Conservation (phyloP, 306 rosid species). For the Quercus engelmannii region DNA sequence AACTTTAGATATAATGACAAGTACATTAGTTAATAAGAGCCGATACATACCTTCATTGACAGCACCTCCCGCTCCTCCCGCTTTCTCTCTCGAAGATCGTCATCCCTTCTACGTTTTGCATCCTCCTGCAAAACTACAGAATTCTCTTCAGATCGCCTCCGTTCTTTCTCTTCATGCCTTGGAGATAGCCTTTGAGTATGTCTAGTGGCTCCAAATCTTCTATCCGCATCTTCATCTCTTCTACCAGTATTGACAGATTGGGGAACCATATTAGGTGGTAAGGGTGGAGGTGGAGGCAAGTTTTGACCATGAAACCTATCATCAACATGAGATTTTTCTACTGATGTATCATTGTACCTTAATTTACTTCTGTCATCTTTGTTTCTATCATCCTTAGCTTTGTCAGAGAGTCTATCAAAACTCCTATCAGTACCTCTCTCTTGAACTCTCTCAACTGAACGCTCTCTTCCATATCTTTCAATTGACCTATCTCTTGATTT, state of each 20-base stretch:
- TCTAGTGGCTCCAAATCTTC: slow-evolving; percentile 83
- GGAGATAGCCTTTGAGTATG: slow-evolving; percentile 95
- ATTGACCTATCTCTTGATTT: slow-evolving; percentile 81
- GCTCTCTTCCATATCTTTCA: slow-evolving; percentile 91
- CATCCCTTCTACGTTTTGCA: slow-evolving; percentile 85
- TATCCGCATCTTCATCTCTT: slow-evolving; percentile 92
- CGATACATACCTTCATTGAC: slow-evolving; percentile 60
- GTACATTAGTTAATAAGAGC: background rate
- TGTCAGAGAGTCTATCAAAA: slow-evolving; percentile 71
- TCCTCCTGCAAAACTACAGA: slow-evolving; percentile 78
- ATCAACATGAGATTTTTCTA: slow-evolving; percentile 75
- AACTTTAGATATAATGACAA: background rate
- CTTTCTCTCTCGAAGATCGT: slow-evolving; percentile 91
- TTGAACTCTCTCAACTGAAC: slow-evolving; percentile 79
- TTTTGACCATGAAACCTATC: slow-evolving; percentile 91
- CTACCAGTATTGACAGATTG: slow-evolving; percentile 82
- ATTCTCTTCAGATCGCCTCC: slow-evolving; percentile 83
- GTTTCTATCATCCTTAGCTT: slow-evolving; percentile 73
- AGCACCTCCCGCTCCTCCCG: slow-evolving; percentile 75
- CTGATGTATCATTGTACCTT: slow-evolving; percentile 60
- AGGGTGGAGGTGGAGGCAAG: slow-evolving; percentile 98
- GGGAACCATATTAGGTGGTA: slow-evolving; percentile 92
- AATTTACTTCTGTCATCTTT: slow-evolving; percentile 79
- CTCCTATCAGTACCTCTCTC: slow-evolving; percentile 74
- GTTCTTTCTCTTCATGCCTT: slow-evolving; percentile 93